Conservation (phyloP, 208 protist genomes). For the Sergeia podlipaevii region DNA sequence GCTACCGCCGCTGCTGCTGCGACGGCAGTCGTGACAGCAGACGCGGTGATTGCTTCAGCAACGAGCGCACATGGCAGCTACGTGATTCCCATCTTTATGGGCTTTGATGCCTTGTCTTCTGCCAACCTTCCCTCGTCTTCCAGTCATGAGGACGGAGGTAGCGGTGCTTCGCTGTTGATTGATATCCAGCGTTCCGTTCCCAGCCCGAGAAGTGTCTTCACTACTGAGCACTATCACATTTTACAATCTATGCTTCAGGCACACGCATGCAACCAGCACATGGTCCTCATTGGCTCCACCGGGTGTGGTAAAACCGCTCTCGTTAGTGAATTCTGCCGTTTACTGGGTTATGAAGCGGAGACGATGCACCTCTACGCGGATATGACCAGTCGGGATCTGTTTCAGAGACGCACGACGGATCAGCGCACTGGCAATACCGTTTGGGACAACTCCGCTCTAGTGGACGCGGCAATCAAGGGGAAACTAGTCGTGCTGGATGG, state of each 20-base stretch:
- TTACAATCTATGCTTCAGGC: slow-evolving; percentile 75
- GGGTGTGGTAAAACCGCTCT: slow-evolving; percentile 91
- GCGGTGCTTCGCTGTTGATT: not conserved
- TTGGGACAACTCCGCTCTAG: slow-evolving; percentile 85
- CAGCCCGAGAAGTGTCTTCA: slow-evolving; percentile 37
- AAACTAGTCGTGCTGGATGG: slow-evolving; percentile 91
- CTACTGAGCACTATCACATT: slow-evolving; percentile 55
- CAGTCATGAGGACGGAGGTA: not conserved
- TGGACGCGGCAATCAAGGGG: slow-evolving; percentile 83
- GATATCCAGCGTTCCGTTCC: slow-evolving; percentile 14
- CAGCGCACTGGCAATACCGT: slow-evolving; percentile 73
- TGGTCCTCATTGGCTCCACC: slow-evolving; percentile 80
- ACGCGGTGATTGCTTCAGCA: slow-evolving; percentile 53
- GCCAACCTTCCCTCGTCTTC: not conserved
- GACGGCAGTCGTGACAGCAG: slow-evolving; percentile 29
- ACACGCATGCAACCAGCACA: slow-evolving; percentile 67
- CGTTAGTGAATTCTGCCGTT: slow-evolving; percentile 59
- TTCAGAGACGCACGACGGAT: slow-evolving; percentile 91
- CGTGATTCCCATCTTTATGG: slow-evolving; percentile 45
- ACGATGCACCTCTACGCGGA: slow-evolving; percentile 91
- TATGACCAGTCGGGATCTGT: slow-evolving; percentile 93
- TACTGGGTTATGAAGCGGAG: slow-evolving; percentile 63
- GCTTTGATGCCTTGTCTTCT: slow-evolving; percentile 22
- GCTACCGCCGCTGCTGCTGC: not conserved
- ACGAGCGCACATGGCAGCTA: slow-evolving; percentile 34